Base-by-base conservation (phyloP, 306 rosid genomes). In the Senna tora region DNA sequence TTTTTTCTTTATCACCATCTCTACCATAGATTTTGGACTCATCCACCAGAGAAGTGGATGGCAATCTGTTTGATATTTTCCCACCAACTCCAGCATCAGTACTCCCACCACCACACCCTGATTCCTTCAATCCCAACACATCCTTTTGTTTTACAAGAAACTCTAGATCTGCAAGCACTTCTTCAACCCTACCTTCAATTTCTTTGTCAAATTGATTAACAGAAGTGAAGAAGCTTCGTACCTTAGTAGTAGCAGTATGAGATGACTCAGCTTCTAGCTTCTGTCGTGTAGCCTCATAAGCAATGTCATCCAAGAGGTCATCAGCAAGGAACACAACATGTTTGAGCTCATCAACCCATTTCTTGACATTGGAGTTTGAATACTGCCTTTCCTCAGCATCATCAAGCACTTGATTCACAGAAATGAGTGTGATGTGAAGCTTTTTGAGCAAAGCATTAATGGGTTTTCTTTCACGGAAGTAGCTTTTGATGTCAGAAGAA, bases 301-400 rank as follows among this genome's bases (percentile, higher is more conserved):
- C 70, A 67, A 84, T 73, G 49, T 81, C 81, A 10, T 81, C 85
- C 7, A 84, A 28, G 12, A 84, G 9, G 8, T 60, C 62, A 11
- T 79, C 83, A 5, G 77, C 75, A 1, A 19, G 32, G 9, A 34
- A 61, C 1, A 73, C 21, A 13, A 20, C 59, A 21, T 72, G 46
- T 74, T 79, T 79, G 6, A 74, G 72, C 68, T 57, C 65, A 67
- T 59, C 65, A 25, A 75, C 68, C 83, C 71, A 77, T 1, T 14
- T 50, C 73, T 63, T 84, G 9, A 84, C 77, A 0, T 12, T 30
- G 2, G 33, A 62, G 33, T 1, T 51, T 11, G 7, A 15, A 4
- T 74, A 41, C 15, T 84, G 88, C 54, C 52, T 78, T 52, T 56
- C 51, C 65, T 84, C 81, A 6, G 88, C 83, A 75, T 84, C 83